Evolutionary conservation across 2,329 filamentous ascomycete species (phyloP), one percentile per base, ranked within the genome.

Genomic region (Fusarium sp.): DNA sequence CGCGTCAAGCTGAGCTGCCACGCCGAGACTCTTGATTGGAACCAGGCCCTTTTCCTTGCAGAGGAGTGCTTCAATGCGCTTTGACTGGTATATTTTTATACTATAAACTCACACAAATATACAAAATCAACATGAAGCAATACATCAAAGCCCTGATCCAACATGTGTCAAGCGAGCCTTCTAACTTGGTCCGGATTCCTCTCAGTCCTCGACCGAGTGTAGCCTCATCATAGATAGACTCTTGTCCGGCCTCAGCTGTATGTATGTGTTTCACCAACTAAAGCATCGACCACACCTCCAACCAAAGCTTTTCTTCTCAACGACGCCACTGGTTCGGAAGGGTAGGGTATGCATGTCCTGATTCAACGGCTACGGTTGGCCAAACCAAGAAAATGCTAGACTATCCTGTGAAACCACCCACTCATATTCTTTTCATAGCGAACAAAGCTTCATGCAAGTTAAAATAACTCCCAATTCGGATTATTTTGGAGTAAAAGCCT

Each of bases 221-320:
- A 17, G 57, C 41, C 46, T 32, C 17, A 19, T 43, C 19, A 14
- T 39, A 37, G 23, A 14, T 39, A 37, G 23, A 33, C 36, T 36
- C 23, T 25, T 8, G 23, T 25, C 23, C 23, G 13, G 25, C 21
- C 36, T 63, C 46, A 56, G 59, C 51, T 56, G 59, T 61, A 13
- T 56, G 59, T 61, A 13, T 29, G 55, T 45, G 65, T 66, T 63
- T 68, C 65, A 66, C 58, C 43, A 58, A 32, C 39, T 44, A 43
- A 48, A 41, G 50, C 50, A 55, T 52, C 52, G 42, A 39, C 31
- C 44, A 25, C 52, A 36, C 47, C 39, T 39, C 37, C 27, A 47
- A 32, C 37, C 27, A 47, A 32, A 17, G 25, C 43, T 50, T 43
- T 53, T 31, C 52, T 43, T 33, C 36, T 46, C 31, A 39, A n/a